Percentiles rank a stretch among this genome's conserved stretches.
Conservation (phyloP, 805 yeast genomes). For the Starmera caribaea region DNA sequence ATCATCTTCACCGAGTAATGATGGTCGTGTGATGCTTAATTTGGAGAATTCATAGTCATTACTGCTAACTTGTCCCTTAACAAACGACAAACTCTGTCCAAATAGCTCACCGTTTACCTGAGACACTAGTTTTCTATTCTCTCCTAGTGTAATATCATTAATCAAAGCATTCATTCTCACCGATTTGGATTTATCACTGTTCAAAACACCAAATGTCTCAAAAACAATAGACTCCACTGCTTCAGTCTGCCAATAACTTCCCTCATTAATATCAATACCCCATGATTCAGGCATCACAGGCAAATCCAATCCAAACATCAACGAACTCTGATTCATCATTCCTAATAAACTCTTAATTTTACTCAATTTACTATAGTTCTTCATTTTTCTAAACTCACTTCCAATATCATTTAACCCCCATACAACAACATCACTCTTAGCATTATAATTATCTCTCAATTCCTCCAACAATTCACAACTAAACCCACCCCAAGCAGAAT, state of each 20-base stretch:
- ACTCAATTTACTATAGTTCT: constrained; percentile 19
- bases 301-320: constrained; percentile 45
- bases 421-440: constrained; percentile 34
- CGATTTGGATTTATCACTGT: constrained; percentile 5
- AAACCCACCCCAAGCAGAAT: constrained; percentile 82
- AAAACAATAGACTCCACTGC: constrained; percentile 28
- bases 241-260: constrained; percentile 34
- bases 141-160: constrained; percentile 30
- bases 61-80: too few species aligned
- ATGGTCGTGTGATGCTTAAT: constrained; percentile 16
- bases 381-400: constrained; percentile 8
- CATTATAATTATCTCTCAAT: constrained; percentile 60
- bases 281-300: constrained; percentile 10
- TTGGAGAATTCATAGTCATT: constrained; percentile 15
- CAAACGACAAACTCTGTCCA: too few species aligned
- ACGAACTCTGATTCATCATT: constrained; percentile 36
- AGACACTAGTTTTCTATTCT: constrained; percentile 39
- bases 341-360: constrained; percentile 37
- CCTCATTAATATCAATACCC: constrained; percentile 7
- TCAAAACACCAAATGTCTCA: constrained; percentile 35
- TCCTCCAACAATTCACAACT: constrained; percentile 39
- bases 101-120: too few species aligned
- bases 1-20: constrained; percentile 1
- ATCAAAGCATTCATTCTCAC: constrained; percentile 18
- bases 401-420: constrained; percentile 33